Evolutionary conservation across 495 filamentous ascomycete species (phyloP), one percentile per base, ranked within the genome.

Genomic region (Entonaema liquescens): DNA sequence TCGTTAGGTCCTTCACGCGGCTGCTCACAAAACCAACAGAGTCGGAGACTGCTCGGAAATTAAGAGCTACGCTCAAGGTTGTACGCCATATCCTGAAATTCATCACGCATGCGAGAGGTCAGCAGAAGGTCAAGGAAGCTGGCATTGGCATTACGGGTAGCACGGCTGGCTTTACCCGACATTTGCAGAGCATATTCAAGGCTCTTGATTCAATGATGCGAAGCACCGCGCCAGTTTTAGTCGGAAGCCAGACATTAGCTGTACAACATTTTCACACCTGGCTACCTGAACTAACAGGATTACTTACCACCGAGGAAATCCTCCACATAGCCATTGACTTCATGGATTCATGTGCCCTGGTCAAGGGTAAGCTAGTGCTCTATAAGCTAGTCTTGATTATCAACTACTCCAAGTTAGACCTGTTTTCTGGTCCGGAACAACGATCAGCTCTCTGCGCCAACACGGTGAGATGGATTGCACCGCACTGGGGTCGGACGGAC

Each of bases 211-310:
- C 84, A 5, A 83, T 99, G 70, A 98, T 99, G 93, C 88, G 88
- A 65, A 95, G 93, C 74, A 82, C 88, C 1, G 91, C 93, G 11
- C 92, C 96, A 1, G 88, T 93, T 44, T 78, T 97, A 53, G 90
- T 99, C 33, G 95, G 95, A 28, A 97, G 92, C 64, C 96, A 98
- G 77, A 98, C 95, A 1, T 80, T 99, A 33, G 91, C 96, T 5
- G 94, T 98, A 17, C 95, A 99, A 77, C 92, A 98, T 79, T 97
- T 98, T 78, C 95, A 98, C 76, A 90, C 92, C 2, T 98, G 95
- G 95, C 82, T 99, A 11, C 96, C 95, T 0, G 94, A 97, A 69
- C 87, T 98, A 6, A 86, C 87, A 3, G 87, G 89, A 13, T 83
- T 94, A 35, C 85, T 99, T 73, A 87, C 83, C 13, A 88, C 89